These are phyloP conservation scores for Suillus discolor DNA, from an alignment of 768 basidiomycete species.

Conservation along the genomic window DNA sequence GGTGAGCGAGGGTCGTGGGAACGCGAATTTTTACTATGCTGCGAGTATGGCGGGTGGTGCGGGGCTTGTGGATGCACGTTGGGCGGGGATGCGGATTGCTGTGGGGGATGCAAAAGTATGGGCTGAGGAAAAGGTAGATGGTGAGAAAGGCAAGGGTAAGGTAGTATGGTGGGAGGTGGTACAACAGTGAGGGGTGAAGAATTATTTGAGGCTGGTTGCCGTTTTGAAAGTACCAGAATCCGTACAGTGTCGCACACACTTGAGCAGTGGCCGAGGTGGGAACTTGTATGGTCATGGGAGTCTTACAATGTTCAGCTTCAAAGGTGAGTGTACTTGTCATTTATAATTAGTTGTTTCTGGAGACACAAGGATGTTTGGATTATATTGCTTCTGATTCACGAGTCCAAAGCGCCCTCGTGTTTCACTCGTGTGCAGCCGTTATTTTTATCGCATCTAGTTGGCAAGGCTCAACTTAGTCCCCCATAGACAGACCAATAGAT, in stretches of 20 bases:
- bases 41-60: slow-evolving; percentile 86
- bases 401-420: neutral
- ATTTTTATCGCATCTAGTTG: neutral
- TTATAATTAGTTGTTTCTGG: no score
- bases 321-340: no score
- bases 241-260: no score
- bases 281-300: no score
- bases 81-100: slow-evolving; percentile 79
- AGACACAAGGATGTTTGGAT: no score
- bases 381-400: no score
- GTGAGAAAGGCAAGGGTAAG: slow-evolving; percentile 27
- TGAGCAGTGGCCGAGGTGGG: no score
- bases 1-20: slow-evolving; percentile 89
- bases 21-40: slow-evolving; percentile 98
- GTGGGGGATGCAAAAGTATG: slow-evolving; percentile 56
- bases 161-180: slow-evolving; percentile 25
- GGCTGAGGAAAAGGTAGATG: slow-evolving; percentile 40
- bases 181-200: slow-evolving; percentile 22
- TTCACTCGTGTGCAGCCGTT: neutral
- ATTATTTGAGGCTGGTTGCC: neutral
- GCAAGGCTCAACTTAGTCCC: neutral
- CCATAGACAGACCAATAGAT: neutral
- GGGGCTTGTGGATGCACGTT: slow-evolving; percentile 77
- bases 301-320: no score
- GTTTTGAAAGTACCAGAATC: no score